Conservation (phyloP, 768 basidiomycete species). For the Strobilomyces confusus region DNA sequence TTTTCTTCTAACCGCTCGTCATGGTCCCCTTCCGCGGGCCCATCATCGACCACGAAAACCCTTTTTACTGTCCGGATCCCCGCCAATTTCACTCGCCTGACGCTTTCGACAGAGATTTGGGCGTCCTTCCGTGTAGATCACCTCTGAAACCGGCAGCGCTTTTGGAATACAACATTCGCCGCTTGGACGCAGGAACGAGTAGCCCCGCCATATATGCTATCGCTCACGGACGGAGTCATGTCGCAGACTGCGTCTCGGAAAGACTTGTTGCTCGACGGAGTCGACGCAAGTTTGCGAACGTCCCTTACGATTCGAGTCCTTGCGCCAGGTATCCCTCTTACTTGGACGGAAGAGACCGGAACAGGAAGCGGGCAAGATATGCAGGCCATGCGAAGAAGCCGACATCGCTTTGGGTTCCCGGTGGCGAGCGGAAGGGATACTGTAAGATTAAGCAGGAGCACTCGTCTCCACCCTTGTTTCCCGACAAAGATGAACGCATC, state of each 20-base stretch:
- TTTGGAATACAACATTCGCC: not conserved
- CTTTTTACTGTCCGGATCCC: slow-evolving; percentile 51
- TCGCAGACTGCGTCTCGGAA: slow-evolving; percentile 5
- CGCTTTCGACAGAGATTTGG: not conserved
- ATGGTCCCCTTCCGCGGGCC: slow-evolving; percentile 21
- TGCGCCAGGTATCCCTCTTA: not conserved
- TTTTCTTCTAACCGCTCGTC: not conserved
- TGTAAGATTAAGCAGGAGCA: not conserved
- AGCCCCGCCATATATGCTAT: not conserved
- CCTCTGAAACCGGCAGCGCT: slow-evolving; percentile 1
- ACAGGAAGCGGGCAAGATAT: not conserved
- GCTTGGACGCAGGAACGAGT: not conserved
- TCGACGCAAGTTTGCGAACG: not conserved
- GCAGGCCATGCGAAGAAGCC: not conserved
- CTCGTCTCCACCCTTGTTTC: not conserved
- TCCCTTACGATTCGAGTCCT: slow-evolving; percentile 1
- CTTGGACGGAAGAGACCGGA: not conserved
- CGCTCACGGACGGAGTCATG: not conserved
- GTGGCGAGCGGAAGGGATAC: not conserved
- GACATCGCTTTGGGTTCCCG: not conserved
- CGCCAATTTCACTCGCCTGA: slow-evolving; percentile 12
- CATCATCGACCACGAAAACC: slow-evolving; percentile 49
- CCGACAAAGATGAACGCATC: not conserved
- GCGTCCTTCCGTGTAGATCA: not conserved
- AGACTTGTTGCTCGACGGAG: not conserved